Base-by-base conservation (phyloP, 805 yeast genomes). In the Saccharomycopsis selenospora region DNA sequence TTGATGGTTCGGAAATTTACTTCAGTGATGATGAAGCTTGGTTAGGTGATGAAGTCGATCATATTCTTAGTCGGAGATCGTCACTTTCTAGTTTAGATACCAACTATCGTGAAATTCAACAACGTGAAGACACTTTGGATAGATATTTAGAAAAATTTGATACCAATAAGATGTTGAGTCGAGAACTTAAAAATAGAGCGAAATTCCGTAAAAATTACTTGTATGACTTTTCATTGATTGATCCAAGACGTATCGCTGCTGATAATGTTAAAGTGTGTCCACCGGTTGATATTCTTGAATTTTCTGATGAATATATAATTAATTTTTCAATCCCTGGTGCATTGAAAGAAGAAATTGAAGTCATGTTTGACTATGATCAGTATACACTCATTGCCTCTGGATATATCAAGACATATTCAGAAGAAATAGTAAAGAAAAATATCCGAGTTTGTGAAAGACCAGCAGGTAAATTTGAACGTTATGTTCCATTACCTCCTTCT, bases 281-380 rank as follows among this genome's bases (percentile, higher is more conserved):
- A 27, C 11, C 29, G 29, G 29, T 27, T 27, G 11, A 11, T 27
- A 8, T 66, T 47, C 46, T 68, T 14, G 57, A 51, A 20, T 58
- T 62, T 44, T 62, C 66, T 1, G 64, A 63, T 3, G 75, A 71
- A 55, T 58, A 69, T 43, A 73, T 70, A 44, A 62, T 72, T 28
- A 48, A 53, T 27, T 17, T 53, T 11, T 27, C 48, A 14, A 20
- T 53, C 7, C 53, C 55, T 8, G 56, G 56, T 3, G 50, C 49
- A n/a, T 20, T 43, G 2, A 52, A 44, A 36, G 28, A 40, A 4
- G 47, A 49, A 13, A 48, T 52, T 14, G 40, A 48, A 5, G 47
- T 52, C 1, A 36, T 36, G n/a, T 52, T 52, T 33, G 51, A 52
- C 23, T 50, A 36, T 28, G 53, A 50, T 20, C 17, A 48, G 6